phyloP scores from a whole-genome alignment of 2,329 filamentous ascomycete genomes.

The Monosporascus sp. region DNA sequence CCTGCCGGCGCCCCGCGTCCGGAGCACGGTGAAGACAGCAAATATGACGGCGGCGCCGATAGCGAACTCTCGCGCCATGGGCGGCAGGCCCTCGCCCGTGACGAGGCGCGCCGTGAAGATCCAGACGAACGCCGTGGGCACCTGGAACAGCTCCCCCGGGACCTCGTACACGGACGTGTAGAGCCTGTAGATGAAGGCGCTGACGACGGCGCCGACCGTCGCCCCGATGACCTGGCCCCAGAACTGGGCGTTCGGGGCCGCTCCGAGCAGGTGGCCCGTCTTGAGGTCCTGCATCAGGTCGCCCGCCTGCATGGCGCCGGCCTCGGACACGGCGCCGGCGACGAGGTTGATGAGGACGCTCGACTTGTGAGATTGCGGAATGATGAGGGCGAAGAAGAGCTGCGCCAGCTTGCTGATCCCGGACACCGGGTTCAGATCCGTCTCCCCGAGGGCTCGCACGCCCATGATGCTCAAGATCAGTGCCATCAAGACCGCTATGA shows the following conservation, averaged over 20 bases:
- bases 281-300: conserved; percentile 98
- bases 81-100: conserved; percentile 81
- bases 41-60: conserved; percentile 71
- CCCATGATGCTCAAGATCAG: conserved; percentile 73
- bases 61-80: conserved; percentile 78
- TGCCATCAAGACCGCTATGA: conserved; percentile 78
- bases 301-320: conserved; percentile 86
- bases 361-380: conserved; percentile 73
- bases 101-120: conserved; percentile 93
- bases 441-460: conserved; percentile 67
- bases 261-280: conserved; percentile 87
- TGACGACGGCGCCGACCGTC: conserved; percentile 78
- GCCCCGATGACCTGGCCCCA: conserved; percentile 93
- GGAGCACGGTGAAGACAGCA: conserved; percentile 61
- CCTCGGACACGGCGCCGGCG: conserved; percentile 81
- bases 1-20: conserved; percentile 53
- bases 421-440: conserved; percentile 92
- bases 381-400: conserved; percentile 87
- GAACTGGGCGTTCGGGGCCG: conserved; percentile 91
- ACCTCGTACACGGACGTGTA: conserved; percentile 86
- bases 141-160: conserved; percentile 84
- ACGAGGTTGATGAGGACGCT: conserved; percentile 94
- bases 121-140: conserved; percentile 95
- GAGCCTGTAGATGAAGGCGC: conserved; percentile 79
- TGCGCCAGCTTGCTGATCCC: conserved; percentile 97